Base-by-base conservation (phyloP, 768 basidiomycete species). In the Boletus huronensis region DNA sequence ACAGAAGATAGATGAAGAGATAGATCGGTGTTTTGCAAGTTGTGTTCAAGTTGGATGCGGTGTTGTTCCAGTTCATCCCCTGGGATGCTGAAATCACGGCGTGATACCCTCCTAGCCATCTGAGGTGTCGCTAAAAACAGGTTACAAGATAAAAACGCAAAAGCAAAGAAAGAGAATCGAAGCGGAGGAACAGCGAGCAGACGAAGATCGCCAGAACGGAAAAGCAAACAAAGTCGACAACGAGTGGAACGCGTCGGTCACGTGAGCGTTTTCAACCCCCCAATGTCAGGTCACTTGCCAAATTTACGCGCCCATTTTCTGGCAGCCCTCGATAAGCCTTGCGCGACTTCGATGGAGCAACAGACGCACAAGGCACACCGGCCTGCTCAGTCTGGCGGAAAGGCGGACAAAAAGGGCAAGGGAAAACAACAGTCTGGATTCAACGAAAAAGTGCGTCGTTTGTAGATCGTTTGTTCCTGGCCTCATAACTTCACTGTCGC, bases 291-390 rank as follows among this genome's bases (percentile, higher is more conserved):
- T 66, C 47, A 34, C 53, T 57, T 62, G 0, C 58, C 54, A 44
- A 41, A 66, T 64, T 43, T 42, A 47, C 48, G 6, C 17, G 8
- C 21, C 7, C 1, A 36, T 44, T 54, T 59, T 53, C 48, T 7
- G 21, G 38, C 10, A 2, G 6, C 17, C n/a, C n/a, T 39, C 17
- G 34, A 14, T 39, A 21, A 13, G 8, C 43, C 13, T 35, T 23
- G 31, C 0, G 1, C 1, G 32, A 29, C 21, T 9, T 16, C 13
- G 55, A 88, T 89, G 88, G 87, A 88, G 57, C 82, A 87, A 51
- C 81, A 82, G 64, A 80, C 80, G 28, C 92, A 96, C 72, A 95
- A 95, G 70, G 76, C 87, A 0, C 96, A 98, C 73, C 73, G 88
- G 34, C 80, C 88, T 19, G 74, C 90, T 19, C 83, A 82, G 64